Evolutionary conservation across 345 rosid species (phyloP), one percentile per base, ranked within the genome.

Genomic region (Moricandia moricandioides): DNA sequence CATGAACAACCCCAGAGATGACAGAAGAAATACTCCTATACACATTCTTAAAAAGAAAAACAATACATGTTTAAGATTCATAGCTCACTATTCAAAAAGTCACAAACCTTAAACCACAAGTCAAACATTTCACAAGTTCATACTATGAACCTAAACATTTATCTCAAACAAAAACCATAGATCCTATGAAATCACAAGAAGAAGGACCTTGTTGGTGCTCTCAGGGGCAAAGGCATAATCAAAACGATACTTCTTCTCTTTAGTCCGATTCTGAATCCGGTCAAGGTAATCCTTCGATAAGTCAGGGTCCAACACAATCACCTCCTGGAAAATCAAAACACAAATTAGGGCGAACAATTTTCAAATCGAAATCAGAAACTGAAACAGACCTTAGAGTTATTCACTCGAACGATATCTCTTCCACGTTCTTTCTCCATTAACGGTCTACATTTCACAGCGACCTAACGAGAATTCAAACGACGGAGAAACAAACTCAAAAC

Each of bases 401-500:
- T 86, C 43, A 93, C 91, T 77, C 91, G 82, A 77, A 93, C 91
- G 70, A 93, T 91, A 83, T 86, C 83, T 33, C 93, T 89, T 47
- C 93, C 92, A 2, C 81, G 86, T 47, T 88, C 98, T 74, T 74
- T 85, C 76, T 68, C 87, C 29, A 76, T 77, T 49, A 89, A 81
- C 37, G 93, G 89, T 57, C 97, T 88, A 74, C 97, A 91, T 82
- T 93, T 93, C 29, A 91, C 91, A 55, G 93, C 97, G 70, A 93
- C 98, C 98, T 93, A 82, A 13, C 55, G n/a, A n/a, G n/a, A n/a
- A n/a, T n/a, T n/a, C n/a, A n/a, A n/a, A n/a, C n/a, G 64, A 24
- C 43, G 8, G 11, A 57, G 3, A 12, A 2, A 73, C 2, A 54
- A 18, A 31, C n/a, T 4, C 45, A 47, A 56, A 54, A 45, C 54